A percentile compares a stretch with the other conserved stretches of the same genome.
These are phyloP conservation scores for Suhomyces bokatorum DNA, from an alignment of 1,139 yeast species.

Conservation along the genomic window DNA sequence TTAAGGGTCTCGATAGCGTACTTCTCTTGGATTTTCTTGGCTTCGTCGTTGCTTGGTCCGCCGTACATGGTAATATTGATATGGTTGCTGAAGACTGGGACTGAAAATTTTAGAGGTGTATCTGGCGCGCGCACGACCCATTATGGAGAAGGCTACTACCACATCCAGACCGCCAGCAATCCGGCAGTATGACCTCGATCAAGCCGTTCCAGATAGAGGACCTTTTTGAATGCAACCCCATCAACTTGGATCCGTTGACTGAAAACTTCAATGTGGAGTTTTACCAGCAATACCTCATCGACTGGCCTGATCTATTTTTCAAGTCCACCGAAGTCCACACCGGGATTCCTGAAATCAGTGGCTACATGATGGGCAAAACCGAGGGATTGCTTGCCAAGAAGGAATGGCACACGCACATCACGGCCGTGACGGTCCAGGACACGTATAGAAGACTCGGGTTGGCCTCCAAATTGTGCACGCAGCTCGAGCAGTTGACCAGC, in stretches of 20 bases:
- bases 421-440: constrained; percentile 90
- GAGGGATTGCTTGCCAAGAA: constrained; percentile 68
- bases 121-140: constrained; percentile 1
- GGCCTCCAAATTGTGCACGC: constrained; percentile 74
- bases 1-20: constrained; percentile 65
- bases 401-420: constrained; percentile 96
- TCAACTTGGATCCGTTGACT: constrained; percentile 84
- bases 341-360: constrained; percentile 45
- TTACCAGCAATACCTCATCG: constrained; percentile 76
- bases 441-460: constrained; percentile 82
- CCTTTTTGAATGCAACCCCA: constrained; percentile 65
- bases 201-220: constrained; percentile 87
- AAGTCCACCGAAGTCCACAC: constrained; percentile 46
- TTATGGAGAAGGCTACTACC: neutral
- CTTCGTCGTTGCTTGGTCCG: constrained; percentile 76
- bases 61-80: constrained; percentile 61
- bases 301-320: constrained; percentile 90
- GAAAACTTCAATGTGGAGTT: constrained; percentile 86
- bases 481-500: constrained; percentile 69
- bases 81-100: neutral
- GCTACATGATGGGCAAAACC: constrained; percentile 94
- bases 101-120: constrained; percentile 1
- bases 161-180: neutral
- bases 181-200: constrained; percentile 66
- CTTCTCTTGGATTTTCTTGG: constrained; percentile 70